Evolutionary conservation across 148 eudicot genomes (phyloP), one percentile per base, ranked within the genome.

Genomic region (Camellia lanceoleosa): DNA sequence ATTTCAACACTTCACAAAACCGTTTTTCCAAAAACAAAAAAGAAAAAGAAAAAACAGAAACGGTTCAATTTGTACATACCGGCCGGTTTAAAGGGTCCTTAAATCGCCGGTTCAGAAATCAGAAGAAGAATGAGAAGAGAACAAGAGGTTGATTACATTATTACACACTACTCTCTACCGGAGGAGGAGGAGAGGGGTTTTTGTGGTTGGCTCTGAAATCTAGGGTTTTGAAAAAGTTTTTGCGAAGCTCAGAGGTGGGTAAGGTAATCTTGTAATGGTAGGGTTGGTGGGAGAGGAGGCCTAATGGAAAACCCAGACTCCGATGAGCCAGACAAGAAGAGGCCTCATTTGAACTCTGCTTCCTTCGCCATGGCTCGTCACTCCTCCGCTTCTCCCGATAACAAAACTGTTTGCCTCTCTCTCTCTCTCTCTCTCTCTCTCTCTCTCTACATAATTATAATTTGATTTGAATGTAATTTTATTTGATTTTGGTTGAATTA

Each of bases 361-460:
- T 64, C 91, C 74, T 85, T 83, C 5, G 52, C 86, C 9, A 93
- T 92, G 95, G 95, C 97, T 71, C 98, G 96, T 68, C 88, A 89
- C 78, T 86, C 96, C 60, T 54, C 81, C 51, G 60, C 90, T 80
- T 80, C 94, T 80, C 90, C 89, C 61, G 89, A 92, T 75, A 86
- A 89, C 71, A 83, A 85, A 78, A 78, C 92, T 83, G 95, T 93
- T 84, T 47, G 4, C 16, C 43, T 54, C 58, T 15, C 78, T 11
- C 52, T 69, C 69, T 9, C 69, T 9, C 7, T 56, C 23, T 41
- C 15, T 18, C 13, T 38, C 52, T 69, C 69, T 9, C 13, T 81
- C 7, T 56, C 23, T 41, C 15, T 18, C 13, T 38, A 18, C 42
- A 0, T 4, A 71, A 30, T 7, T 67, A 43, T 76, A 15, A 23